These are phyloP conservation scores for Termitomyces eurrhizus DNA, from an alignment of 768 basidiomycete genomes.

Conservation along the genomic window DNA sequence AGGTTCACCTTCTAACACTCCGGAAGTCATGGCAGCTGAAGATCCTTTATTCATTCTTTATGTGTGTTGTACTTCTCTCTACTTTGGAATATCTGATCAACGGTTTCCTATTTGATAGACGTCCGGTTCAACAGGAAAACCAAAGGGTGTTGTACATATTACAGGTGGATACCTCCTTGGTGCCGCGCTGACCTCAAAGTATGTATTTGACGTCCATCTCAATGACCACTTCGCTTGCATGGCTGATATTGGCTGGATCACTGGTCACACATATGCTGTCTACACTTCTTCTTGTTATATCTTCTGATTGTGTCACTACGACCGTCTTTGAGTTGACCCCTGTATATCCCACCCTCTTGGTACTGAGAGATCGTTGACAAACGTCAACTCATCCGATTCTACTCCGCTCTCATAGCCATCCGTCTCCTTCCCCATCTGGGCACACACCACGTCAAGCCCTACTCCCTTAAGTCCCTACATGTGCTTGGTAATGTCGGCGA, in stretches of 20 bases:
- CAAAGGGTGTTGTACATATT: conserved; percentile 94
- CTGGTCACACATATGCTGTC: no score
- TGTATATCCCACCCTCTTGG: conserved; percentile 91
- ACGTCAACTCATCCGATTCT: conserved; percentile 93
- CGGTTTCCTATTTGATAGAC: conserved; percentile 48
- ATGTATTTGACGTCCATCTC: conserved; percentile 96
- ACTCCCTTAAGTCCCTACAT: no score
- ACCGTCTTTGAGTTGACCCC: conserved; percentile 96
- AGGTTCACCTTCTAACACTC: no score
- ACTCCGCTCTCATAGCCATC: conserved; percentile 93
- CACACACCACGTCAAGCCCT: no score
- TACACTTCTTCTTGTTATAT: no score
- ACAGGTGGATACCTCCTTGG: conserved; percentile 47
- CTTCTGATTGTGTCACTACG: conserved; percentile 27
- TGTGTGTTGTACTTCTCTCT: conserved; percentile 47
- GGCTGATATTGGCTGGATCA: conserved; percentile 55
- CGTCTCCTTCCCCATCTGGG: conserved; percentile 43
- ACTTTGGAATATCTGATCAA: conserved; percentile 7
- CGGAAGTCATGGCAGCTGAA: conserved; percentile 33
- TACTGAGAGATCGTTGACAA: conserved; percentile 97
- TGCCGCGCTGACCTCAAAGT: conserved; percentile 82
- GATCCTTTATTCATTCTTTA: conserved; percentile 43
- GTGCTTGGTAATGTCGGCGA: conserved; percentile 70
- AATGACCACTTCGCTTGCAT: conserved; percentile 96
- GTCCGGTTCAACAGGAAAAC: conserved; percentile 91